Conservation (phyloP, 306 rosid genomes). For the Casuarina glauca region DNA sequence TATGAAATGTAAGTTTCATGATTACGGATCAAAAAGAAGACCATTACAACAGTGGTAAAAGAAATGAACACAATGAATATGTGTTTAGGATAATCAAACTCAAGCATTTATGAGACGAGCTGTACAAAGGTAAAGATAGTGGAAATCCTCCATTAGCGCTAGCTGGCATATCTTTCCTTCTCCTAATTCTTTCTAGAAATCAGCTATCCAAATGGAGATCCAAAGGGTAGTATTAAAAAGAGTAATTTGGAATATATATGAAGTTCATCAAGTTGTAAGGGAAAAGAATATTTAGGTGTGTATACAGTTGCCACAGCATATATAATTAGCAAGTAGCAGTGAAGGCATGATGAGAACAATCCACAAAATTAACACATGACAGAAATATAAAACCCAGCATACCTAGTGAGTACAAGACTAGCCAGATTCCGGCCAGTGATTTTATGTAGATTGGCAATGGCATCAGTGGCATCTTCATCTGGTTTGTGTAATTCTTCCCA, state of each 20-base stretch:
- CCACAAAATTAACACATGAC: background rate
- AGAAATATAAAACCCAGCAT: conserved; percentile 1
- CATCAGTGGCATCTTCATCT: conserved; percentile 11
- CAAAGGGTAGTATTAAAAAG: background rate
- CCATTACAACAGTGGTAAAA: too few relatives aligned
- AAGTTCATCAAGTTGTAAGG: background rate
- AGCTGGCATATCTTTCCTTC: background rate
- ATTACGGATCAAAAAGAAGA: too few relatives aligned
- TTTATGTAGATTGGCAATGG: conserved; percentile 6
- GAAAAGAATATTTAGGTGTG: background rate
- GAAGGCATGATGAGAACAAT: background rate
- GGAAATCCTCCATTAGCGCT: background rate
- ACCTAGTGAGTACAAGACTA: conserved; percentile 30
- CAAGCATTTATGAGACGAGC: background rate
- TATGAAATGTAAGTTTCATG: background rate
- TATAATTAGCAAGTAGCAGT: background rate
- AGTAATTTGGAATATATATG: background rate
- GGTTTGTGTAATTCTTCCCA: conserved; percentile 24
- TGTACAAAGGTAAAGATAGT: background rate
- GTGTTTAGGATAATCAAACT: background rate
- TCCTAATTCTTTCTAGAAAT: background rate
- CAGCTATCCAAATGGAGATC: background rate
- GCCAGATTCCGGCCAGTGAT: background rate
- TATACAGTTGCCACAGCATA: background rate
- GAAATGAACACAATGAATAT: background rate